Evolutionary conservation across 345 rosid species (phyloP).

Genomic region (Populus deltoides): DNA sequence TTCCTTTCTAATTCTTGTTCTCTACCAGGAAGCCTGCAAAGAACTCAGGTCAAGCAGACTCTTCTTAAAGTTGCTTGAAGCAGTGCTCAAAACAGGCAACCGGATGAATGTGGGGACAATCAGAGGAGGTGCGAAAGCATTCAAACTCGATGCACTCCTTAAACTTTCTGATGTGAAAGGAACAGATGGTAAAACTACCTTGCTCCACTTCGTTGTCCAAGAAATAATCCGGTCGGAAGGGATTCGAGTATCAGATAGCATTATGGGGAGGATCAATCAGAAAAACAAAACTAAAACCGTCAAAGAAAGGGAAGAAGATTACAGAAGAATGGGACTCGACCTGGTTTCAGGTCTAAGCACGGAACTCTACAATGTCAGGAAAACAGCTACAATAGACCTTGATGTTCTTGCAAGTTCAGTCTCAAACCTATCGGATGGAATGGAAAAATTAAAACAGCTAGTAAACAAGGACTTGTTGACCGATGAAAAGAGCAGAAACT

Average conservation of each 20-base stretch:
- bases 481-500: conserved; percentile 49
- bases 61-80: conserved; percentile 83
- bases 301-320: conserved; percentile 83
- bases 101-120: conserved; percentile 94
- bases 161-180: conserved; percentile 95
- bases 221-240: conserved; percentile 92
- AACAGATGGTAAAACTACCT: conserved; percentile 77
- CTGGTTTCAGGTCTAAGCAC: conserved; percentile 78
- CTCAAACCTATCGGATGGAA: conserved; percentile 66
- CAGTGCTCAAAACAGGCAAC: conserved; percentile 94
- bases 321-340: conserved; percentile 86
- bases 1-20: neutral
- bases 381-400: conserved; percentile 80
- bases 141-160: conserved; percentile 89
- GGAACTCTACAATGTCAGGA: conserved; percentile 86
- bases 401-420: conserved; percentile 87
- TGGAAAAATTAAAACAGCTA: conserved; percentile 48
- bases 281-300: conserved; percentile 49
- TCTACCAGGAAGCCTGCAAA: conserved; percentile 84
- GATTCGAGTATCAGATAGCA: conserved; percentile 75
- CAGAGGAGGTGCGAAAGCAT: conserved; percentile 92
- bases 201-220: conserved; percentile 92
- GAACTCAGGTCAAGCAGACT: conserved; percentile 90
- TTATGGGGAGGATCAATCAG: conserved; percentile 82
- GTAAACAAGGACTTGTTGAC: conserved; percentile 34